Percentiles rank a stretch among this genome's conserved stretches.
These are phyloP conservation scores for Zygotorulaspora florentina DNA, from an alignment of 805 yeast genomes.

Conservation along the genomic window DNA sequence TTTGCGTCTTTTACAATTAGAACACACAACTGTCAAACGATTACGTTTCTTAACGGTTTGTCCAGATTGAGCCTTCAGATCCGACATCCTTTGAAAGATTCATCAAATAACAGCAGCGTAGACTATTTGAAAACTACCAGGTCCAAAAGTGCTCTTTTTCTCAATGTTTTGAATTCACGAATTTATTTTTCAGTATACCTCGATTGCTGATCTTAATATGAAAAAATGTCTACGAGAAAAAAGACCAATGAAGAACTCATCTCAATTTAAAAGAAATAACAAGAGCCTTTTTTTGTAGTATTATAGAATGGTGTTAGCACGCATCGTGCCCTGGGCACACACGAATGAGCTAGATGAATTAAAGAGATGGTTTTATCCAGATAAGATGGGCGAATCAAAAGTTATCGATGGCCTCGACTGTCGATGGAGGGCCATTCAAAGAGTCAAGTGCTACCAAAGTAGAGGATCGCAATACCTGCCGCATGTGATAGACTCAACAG, in stretches of 20 bases:
- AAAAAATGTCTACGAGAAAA: no score
- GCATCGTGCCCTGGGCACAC: constrained; percentile 39
- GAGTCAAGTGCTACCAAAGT: constrained; percentile 50
- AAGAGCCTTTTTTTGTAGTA: neutral
- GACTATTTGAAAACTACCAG: no score
- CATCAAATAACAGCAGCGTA: constrained; percentile 3
- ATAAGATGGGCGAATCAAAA: constrained; percentile 22
- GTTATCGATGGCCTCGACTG: constrained; percentile 6
- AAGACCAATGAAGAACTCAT: no score
- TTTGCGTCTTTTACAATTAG: constrained; percentile 33
- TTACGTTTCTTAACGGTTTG: constrained; percentile 20
- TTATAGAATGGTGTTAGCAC: constrained; percentile 23
- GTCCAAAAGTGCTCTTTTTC: neutral
- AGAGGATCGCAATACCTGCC: constrained; percentile 57
- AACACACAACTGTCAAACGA: constrained; percentile 31
- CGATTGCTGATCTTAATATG: neutral
- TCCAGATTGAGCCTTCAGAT: constrained; percentile 2
- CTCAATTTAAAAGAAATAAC: neutral
- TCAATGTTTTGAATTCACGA: neutral
- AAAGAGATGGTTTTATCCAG: constrained; percentile 50
- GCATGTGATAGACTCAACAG: constrained; percentile 67
- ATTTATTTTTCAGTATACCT: no score
- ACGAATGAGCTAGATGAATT: constrained; percentile 43
- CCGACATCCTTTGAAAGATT: constrained; percentile 1
- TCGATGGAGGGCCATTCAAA: constrained; percentile 45